Conservation (phyloP, 73 alveolate species). For the Stentor coeruleus region DNA sequence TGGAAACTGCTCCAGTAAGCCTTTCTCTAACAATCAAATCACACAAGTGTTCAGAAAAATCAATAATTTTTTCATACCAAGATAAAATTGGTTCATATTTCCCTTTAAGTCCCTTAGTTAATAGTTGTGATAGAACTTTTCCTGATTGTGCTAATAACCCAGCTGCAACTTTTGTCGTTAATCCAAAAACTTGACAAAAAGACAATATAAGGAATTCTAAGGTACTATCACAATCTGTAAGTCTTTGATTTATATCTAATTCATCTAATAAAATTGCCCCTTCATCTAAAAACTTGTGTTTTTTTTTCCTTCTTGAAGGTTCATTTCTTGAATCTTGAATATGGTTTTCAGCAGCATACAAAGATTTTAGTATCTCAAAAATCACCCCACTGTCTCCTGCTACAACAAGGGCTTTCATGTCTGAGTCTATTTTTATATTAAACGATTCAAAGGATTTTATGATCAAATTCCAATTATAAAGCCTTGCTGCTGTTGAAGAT, state of each 20-base stretch:
- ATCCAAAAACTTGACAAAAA: conserved; percentile 42
- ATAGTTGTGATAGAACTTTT: conserved; percentile 46
- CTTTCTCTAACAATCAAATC: conserved; percentile 12
- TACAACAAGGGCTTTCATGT: conserved; percentile 48
- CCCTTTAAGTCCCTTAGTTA: conserved; percentile 65
- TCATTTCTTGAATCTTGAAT: neutral
- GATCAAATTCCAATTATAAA: conserved; percentile 21
- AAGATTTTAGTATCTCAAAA: neutral
- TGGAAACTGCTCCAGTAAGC: neutral
- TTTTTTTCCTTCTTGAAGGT: neutral
- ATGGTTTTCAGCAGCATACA: neutral
- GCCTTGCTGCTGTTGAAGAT: conserved; percentile 15
- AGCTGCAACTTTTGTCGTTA: conserved; percentile 65
- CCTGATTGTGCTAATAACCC: conserved; percentile 61
- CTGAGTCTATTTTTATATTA: conserved; percentile 40
- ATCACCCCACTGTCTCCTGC: conserved; percentile 48
- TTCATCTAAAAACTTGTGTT: neutral
- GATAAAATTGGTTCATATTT: conserved; percentile 53
- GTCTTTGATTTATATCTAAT: conserved; percentile 28
- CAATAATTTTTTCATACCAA: conserved; percentile 33
- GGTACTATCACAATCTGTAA: conserved; percentile 41
- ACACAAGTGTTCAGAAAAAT: neutral
- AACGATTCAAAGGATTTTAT: neutral
- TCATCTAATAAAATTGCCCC: neutral
- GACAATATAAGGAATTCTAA: conserved; percentile 56